These are phyloP conservation scores for Apiospora saccharicola DNA, from an alignment of 2,329 filamentous ascomycete species.

Conservation along the genomic window DNA sequence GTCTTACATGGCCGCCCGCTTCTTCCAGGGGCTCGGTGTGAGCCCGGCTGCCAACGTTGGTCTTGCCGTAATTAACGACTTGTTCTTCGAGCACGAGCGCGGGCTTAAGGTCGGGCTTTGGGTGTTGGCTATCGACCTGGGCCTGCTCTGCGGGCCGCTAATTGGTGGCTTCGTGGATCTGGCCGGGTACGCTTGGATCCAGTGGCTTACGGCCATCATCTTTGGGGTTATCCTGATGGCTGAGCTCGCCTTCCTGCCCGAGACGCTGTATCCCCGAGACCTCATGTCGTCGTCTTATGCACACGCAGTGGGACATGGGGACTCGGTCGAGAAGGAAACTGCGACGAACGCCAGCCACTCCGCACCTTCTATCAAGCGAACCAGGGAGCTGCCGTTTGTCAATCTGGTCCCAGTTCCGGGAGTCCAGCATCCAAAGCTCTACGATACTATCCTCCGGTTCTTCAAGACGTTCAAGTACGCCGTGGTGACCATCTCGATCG, in stretches of 20 bases:
- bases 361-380: constrained; percentile 42
- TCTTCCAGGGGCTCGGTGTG: constrained; percentile 65
- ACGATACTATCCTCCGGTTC: constrained; percentile 54
- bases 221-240: constrained; percentile 56
- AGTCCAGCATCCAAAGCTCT: constrained; percentile 58
- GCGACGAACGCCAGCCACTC: background rate
- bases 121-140: constrained; percentile 63
- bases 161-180: constrained; percentile 60
- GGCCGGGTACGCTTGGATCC: constrained; percentile 57
- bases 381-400: constrained; percentile 52
- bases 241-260: constrained; percentile 59
- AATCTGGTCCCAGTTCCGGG: constrained; percentile 56
- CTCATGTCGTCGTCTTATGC: constrained; percentile 49
- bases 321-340: background rate
- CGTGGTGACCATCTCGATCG: constrained; percentile 52
- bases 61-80: constrained; percentile 60
- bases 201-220: constrained; percentile 62
- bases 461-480: constrained; percentile 54
- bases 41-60: constrained; percentile 62
- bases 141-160: constrained; percentile 52
- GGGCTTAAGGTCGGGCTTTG: constrained; percentile 63
- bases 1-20: constrained; percentile 64
- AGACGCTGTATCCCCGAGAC: constrained; percentile 63
- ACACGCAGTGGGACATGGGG: background rate
- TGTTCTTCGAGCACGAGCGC: constrained; percentile 64